Evolutionary conservation across 1,284 basidiomycete genomes (phyloP).

Genomic region (Thelephora terrestris): DNA sequence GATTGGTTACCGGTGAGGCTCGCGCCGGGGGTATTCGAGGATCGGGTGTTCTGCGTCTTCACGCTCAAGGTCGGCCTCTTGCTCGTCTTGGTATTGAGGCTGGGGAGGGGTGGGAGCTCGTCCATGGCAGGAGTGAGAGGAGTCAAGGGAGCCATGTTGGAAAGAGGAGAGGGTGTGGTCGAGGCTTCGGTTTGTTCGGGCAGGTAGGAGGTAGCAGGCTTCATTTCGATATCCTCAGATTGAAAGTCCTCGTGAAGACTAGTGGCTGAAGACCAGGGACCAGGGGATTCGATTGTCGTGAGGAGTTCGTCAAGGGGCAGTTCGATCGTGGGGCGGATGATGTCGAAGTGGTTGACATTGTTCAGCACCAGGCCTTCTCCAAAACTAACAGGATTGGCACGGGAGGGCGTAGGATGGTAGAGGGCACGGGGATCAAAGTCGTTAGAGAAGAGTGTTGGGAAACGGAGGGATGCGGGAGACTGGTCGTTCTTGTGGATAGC

Average conservation of each 20-base stretch:
- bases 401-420: constrained; percentile 52
- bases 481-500: constrained; percentile 15
- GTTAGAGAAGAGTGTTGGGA: constrained; percentile 60
- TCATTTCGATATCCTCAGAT: constrained; percentile 25
- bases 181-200: constrained; percentile 20
- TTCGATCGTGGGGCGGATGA: constrained; percentile 69
- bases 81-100: constrained; percentile 30
- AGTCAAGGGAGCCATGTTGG: constrained; percentile 27
- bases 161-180: constrained; percentile 23
- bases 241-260: constrained; percentile 14
- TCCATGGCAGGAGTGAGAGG: constrained; percentile 36
- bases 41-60: constrained; percentile 35
- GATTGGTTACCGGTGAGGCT: constrained; percentile 32
- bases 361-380: constrained; percentile 54
- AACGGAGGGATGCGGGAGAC: constrained; percentile 32
- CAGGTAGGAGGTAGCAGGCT: constrained; percentile 18
- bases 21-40: constrained; percentile 45
- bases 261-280: constrained; percentile 22
- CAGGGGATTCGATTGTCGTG: constrained; percentile 28
- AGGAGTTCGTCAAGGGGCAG: constrained; percentile 70
- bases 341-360: constrained; percentile 35
- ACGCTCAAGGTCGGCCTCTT: constrained; percentile 49
- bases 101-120: constrained; percentile 31
- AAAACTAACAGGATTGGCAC: constrained; percentile 59
- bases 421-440: constrained; percentile 70